phyloP scores from a whole-genome alignment of 441 rosid genomes.

The California macrophylla region DNA sequence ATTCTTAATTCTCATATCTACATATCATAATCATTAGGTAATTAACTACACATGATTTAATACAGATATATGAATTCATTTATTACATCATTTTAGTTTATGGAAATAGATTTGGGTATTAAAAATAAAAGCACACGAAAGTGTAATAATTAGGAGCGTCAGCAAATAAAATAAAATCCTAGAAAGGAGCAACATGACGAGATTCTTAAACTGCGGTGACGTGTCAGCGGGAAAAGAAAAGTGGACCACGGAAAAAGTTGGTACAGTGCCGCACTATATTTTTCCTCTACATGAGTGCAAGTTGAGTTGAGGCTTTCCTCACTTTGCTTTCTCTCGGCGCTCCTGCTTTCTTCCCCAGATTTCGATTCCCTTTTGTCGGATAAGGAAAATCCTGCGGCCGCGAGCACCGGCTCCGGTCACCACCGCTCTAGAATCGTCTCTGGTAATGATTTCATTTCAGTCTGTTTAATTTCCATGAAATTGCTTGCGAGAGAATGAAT shows the following conservation, averaged over 20 bases:
- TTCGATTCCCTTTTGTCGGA: neutral
- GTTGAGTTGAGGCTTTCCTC: neutral
- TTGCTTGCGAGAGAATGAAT: neutral
- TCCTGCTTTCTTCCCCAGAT: neutral
- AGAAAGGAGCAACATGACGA: neutral
- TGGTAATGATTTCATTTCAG: neutral
- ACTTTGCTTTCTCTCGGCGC: neutral
- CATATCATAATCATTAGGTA: too few species aligned
- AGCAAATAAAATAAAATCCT: too few species aligned
- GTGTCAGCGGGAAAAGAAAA: neutral
- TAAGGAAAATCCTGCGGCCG: neutral
- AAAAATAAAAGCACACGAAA: too few species aligned
- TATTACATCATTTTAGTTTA: too few species aligned
- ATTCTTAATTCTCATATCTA: too few species aligned
- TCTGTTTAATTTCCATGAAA: neutral
- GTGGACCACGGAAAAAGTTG: neutral
- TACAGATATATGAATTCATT: too few species aligned
- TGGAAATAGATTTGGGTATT: too few species aligned
- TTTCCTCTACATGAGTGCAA: neutral
- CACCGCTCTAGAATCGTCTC: neutral
- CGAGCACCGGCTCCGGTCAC: neutral
- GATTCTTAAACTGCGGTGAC: neutral
- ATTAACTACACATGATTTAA: too few species aligned
- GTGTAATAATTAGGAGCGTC: too few species aligned
- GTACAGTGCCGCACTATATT: conserved; percentile 8